A percentile compares a stretch with the other conserved stretches of the same genome.
Conservation (phyloP, 805 yeast species). For the Teunomyces pallodes region DNA sequence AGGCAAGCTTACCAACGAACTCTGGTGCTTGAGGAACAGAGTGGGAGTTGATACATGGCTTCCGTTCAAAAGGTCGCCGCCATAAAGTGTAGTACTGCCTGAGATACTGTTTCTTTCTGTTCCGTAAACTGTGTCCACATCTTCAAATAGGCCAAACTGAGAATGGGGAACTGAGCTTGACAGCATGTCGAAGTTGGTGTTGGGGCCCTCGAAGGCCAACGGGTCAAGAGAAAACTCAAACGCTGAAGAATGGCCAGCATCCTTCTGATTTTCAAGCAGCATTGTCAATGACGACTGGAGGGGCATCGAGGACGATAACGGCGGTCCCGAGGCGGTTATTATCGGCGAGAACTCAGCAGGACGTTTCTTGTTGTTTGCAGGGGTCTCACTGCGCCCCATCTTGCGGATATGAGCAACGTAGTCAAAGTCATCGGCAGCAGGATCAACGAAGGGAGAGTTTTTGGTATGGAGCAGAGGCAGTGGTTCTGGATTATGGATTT, state of each 20-base stretch:
- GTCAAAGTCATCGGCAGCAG: conserved; percentile 54
- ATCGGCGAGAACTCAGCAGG: conserved; percentile 23
- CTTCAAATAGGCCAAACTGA: not conserved
- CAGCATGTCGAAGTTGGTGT: conserved; percentile 11
- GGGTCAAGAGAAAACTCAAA: conserved; percentile 44
- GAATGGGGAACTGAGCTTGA: not conserved
- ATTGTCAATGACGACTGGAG: conserved; percentile 12
- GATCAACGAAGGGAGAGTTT: conserved; percentile 28
- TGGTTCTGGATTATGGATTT: not conserved
- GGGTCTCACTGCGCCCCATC: conserved; percentile 44
- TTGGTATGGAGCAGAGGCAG: not conserved
- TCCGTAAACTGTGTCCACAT: not conserved
- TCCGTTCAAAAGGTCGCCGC: conserved; percentile 3
- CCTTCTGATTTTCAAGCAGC: conserved; percentile 8
- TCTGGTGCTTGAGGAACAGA: conserved; percentile 22
- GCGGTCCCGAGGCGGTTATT: conserved; percentile 6
- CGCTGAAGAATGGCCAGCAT: conserved; percentile 3
- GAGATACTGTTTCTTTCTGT: not conserved
- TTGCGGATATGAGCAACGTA: conserved; percentile 62
- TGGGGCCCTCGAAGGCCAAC: conserved; percentile 48
- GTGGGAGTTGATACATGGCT: conserved; percentile 18
- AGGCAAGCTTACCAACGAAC: conserved; percentile 30
- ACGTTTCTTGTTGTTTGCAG: conserved; percentile 14
- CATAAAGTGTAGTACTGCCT: not conserved
- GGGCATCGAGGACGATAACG: not conserved